A percentile compares a stretch with the other conserved stretches of the same genome.
phyloP scores from a whole-genome alignment of 2,329 filamentous ascomycete genomes.

The Botryotinia globosa region DNA sequence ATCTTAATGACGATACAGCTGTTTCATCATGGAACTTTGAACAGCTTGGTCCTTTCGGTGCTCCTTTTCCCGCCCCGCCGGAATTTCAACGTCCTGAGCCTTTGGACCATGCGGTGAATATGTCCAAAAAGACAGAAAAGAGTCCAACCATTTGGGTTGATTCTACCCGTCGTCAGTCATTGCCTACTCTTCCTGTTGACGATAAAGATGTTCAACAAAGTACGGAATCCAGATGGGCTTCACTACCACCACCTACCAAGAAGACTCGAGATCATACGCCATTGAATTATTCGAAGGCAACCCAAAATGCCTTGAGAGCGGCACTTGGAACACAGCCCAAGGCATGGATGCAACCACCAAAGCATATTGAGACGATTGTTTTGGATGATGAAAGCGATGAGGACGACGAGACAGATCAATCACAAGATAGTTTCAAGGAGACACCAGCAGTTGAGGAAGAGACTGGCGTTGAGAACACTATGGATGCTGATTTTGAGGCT shows the following conservation, averaged over 20 bases:
- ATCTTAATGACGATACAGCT: background rate
- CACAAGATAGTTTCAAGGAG: background rate
- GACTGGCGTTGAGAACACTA: background rate
- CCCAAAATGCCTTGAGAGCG: background rate
- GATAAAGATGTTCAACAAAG: background rate
- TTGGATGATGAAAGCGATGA: constrained; percentile 9
- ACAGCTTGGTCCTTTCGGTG: background rate
- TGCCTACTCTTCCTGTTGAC: background rate
- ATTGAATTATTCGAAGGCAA: background rate
- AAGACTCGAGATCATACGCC: background rate
- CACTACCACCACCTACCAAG: constrained; percentile 1
- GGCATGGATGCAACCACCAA: constrained; percentile 8
- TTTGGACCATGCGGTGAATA: background rate
- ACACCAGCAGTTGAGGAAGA: background rate
- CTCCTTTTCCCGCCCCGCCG: background rate
- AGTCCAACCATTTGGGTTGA: background rate
- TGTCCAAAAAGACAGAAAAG: background rate
- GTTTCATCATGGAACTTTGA: background rate
- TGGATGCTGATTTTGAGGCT: background rate
- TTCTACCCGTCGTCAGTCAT: background rate
- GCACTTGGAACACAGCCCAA: constrained; percentile 1
- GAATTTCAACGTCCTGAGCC: background rate
- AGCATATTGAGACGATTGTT: background rate
- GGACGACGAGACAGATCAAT: background rate
- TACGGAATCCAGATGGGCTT: constrained; percentile 9